phyloP scores from a whole-genome alignment of 148 eudicot species.

The Amaranthus hypochondriacus region DNA sequence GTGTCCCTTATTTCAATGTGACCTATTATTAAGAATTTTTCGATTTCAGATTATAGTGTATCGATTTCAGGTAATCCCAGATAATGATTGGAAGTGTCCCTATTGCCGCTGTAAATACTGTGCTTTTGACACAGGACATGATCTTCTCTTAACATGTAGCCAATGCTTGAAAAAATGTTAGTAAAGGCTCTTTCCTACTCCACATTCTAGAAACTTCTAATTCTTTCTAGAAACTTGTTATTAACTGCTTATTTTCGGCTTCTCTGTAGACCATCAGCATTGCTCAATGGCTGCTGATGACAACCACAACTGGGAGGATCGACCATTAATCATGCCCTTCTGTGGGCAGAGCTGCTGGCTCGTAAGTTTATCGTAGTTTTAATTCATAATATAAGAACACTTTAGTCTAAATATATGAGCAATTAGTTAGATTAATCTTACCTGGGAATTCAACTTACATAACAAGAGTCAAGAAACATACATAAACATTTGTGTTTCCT shows the following conservation, averaged over 20 bases:
- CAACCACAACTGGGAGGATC: background rate
- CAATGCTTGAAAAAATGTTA: constrained; percentile 53
- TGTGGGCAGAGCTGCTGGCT: constrained; percentile 22
- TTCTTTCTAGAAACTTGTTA: background rate
- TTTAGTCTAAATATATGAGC: background rate
- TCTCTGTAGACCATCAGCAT: constrained; percentile 16
- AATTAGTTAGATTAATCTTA: too few relatives aligned
- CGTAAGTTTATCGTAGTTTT: constrained; percentile 8
- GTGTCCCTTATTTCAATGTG: too few relatives aligned
- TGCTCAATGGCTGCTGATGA: background rate
- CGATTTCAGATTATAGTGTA: too few relatives aligned
- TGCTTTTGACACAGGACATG: constrained; percentile 1
- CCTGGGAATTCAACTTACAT: background rate
- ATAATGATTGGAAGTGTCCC: constrained; percentile 41
- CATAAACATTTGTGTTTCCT: background rate
- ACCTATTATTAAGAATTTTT: too few relatives aligned
- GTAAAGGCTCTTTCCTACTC: background rate
- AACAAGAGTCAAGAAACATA: background rate
- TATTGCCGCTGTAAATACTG: constrained; percentile 59
- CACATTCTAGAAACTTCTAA: background rate
- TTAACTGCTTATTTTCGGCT: background rate
- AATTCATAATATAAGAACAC: too few relatives aligned
- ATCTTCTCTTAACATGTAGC: constrained; percentile 25
- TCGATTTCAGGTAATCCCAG: too few relatives aligned
- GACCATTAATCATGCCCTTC: constrained; percentile 7